Base-by-base conservation (phyloP, 257 asterid genomes). In the Solanum sejunctum region DNA sequence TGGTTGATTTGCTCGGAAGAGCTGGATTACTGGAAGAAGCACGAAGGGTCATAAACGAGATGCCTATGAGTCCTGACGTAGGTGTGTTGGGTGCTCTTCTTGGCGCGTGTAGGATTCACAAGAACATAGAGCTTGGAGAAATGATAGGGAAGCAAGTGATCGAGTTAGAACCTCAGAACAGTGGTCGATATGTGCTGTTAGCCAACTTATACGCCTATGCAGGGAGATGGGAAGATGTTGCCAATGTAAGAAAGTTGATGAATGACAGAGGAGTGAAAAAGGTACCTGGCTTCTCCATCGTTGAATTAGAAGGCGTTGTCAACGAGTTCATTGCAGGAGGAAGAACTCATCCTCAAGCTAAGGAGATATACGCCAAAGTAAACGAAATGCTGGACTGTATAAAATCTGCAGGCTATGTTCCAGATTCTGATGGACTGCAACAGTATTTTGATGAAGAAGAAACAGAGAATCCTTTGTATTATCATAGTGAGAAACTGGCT, bases 1-100 rank as follows among this genome's bases (percentile, higher is more conserved):
- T 94, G 83, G 98, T 95, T 85, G 99, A 95, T 90, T 88, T 95
- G 89, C 89, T 95, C 3, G 99, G 99, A n/a, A 77, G 99, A 84
- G 97, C 98, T 7, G 98, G 98, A 72, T 86, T 92, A 67, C 85
- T 95, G 9, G 93, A 89, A 28, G 97, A 94, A 87, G 97, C 98
- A 11, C 89, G 66, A 84, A 84, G 84, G 20, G 91, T 92, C 47
- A 88, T 91, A 63, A 80, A 86, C 10, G 86, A 88, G 7, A 95
- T 95, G 99, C 99, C 97, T 13, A 88, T 92, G 91, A 92, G 85
- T 17, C 90, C 97, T 3, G 93, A 95, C 85, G 96, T 87, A 3
- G 91, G 96, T 49, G 97, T 95, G 43, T 69, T 95, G 73, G 98
- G 99, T 20, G 98, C 99, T 18, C 92, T 95, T 88, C 92, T 95